A percentile compares a stretch with the other conserved stretches of the same genome.
phyloP scores from a whole-genome alignment of 192 early-diverging fungal species.

The Podila verticillata region DNA sequence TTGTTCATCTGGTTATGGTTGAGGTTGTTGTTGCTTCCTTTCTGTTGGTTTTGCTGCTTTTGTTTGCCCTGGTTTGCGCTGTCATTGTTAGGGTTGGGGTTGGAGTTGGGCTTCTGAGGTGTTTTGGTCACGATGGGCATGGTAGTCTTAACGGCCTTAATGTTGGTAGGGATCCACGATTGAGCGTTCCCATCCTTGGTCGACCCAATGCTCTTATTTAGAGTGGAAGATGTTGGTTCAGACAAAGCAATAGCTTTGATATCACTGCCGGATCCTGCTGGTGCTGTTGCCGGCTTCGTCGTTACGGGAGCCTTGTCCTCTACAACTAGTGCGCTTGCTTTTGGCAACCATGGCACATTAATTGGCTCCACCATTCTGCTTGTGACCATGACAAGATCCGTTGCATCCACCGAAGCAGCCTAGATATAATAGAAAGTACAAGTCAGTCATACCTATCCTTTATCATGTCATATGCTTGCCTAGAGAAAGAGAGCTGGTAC shows the following conservation, averaged over 20 bases:
- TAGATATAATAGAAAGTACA: background rate
- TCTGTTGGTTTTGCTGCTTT: background rate
- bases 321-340: background rate
- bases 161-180: conserved; percentile 26
- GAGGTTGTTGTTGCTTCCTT: background rate
- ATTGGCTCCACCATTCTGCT: conserved; percentile 36
- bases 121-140: conserved; percentile 43
- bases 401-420: conserved; percentile 3
- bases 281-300: background rate
- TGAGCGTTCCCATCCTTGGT: background rate
- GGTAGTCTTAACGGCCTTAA: conserved; percentile 29
- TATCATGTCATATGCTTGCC: no score
- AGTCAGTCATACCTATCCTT: background rate
- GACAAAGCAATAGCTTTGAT: background rate
- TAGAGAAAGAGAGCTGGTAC: background rate
- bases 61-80: conserved; percentile 1
- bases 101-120: conserved; percentile 1
- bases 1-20: conserved; percentile 5
- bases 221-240: background rate
- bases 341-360: conserved; percentile 37
- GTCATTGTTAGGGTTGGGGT: background rate
- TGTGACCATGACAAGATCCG: conserved; percentile 32
- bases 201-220: background rate
- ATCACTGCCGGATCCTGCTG: background rate
- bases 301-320: background rate